A percentile compares a stretch with the other conserved stretches of the same genome.
Evolutionary conservation across 2,329 filamentous ascomycete species (phyloP).

Genomic region (Ploettnerulaceae sp.): DNA sequence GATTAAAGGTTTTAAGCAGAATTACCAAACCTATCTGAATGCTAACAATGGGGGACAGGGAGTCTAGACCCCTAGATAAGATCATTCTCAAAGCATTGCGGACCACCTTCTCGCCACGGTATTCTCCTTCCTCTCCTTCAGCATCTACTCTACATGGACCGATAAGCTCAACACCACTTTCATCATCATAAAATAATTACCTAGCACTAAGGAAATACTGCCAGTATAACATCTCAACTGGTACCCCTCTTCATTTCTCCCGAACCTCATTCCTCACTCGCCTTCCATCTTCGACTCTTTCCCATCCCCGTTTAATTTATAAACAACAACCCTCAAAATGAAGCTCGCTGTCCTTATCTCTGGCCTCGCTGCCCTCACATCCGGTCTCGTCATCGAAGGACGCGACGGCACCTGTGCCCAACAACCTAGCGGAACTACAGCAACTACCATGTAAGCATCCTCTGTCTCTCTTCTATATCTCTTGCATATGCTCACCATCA

Average conservation of each 20-base stretch:
- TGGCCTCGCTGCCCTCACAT: neutral
- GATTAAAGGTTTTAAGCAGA: no score
- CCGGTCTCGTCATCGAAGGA: neutral
- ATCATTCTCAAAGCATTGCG: no score
- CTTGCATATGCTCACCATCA: neutral
- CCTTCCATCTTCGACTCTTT: neutral
- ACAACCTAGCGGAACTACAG: constrained; percentile 5
- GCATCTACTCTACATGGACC: no score
- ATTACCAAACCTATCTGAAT: no score
- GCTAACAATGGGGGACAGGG: no score
- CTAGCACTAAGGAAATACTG: no score
- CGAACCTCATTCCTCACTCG: neutral
- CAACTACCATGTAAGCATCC: neutral
- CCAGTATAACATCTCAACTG: no score
- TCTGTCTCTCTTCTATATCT: neutral
- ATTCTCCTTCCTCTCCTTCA: no score
- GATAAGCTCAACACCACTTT: no score
- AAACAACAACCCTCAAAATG: neutral
- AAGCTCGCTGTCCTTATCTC: neutral
- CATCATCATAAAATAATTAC: no score
- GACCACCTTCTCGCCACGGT: no score
- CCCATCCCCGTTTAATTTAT: neutral
- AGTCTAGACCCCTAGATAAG: no score
- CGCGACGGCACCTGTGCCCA: constrained; percentile 5
- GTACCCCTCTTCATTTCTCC: neutral